Base-by-base conservation (phyloP, 305 asterid genomes). In the Solanum hybrid region DNA sequence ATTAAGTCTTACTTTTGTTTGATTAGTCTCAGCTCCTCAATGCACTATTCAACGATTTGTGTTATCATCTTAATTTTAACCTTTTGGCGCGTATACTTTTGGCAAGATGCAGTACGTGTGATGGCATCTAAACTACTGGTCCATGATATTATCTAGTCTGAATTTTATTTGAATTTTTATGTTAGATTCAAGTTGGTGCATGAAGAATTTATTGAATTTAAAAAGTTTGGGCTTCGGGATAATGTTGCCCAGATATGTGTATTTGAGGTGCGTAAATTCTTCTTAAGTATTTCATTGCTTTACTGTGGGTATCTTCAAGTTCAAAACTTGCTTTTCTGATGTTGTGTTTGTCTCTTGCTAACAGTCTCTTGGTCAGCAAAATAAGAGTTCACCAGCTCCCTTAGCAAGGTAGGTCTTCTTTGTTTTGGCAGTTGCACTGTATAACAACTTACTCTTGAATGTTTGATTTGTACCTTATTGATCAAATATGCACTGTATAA, bases 181-280 rank as follows among this genome's bases (percentile, higher is more conserved):
- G 87, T 90, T 89, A 97, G 99, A 92, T 97, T 97, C 97, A 97
- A 96, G 95, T 90, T 97, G 97, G 88, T 96, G 93, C 95, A 93
- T 89, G 99, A 97, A 91, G 99, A 97, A 91, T 95, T 95, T 87
- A 92, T 97, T 92, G 98, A 97, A 92, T 97, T 92, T 92, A 93
- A 89, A 91, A 93, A 93, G 93, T 94, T 94, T 90, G 98, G 97
- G 82, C 98, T 97, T 88, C 97, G 99, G 91, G 97, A 97, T 92
- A 97, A 97, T 94, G 99, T 97, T 90, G 98, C 99, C 90, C 99
- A 97, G 93, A 97, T 97, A 94, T 96, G 97, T 90, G 99, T 97
- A 39, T 93, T 97, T 91, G 97, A 97, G 99, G 99, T 96, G 93
- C 84, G 57, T 89, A 79, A 79, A 70, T 89, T 89, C 77, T 88